Conservation (phyloP, 1,139 yeast species). For the Magnusiomyces magnusii region DNA sequence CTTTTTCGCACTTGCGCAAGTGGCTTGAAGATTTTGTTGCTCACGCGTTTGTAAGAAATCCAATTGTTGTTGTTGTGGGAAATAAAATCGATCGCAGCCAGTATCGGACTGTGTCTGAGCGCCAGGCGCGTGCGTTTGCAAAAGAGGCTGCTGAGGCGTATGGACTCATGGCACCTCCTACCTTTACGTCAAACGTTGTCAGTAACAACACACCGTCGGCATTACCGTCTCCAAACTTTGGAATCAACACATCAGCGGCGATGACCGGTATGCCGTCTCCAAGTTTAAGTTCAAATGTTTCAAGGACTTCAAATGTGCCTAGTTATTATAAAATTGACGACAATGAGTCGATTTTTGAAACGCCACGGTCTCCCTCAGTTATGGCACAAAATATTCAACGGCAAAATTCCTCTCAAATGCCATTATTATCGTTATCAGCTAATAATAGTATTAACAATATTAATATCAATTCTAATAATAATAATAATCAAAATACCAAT, state of each 20-base stretch:
- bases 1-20: constrained; percentile 43
- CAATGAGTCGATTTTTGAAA: not conserved
- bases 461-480: not conserved
- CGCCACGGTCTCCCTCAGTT: not conserved
- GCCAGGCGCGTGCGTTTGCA: constrained; percentile 22
- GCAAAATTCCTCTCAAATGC: not conserved
- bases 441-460: not conserved
- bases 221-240: not conserved
- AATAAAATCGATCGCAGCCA: constrained; percentile 42
- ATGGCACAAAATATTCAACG: not conserved
- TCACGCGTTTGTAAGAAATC: constrained; percentile 44
- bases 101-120: constrained; percentile 18
- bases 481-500: not conserved
- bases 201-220: not conserved
- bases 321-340: not conserved
- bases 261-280: not conserved
- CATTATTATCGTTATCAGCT: not conserved
- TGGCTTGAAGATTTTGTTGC: constrained; percentile 48
- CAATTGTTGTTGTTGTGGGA: constrained; percentile 49
- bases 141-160: not conserved
- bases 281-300: not conserved
- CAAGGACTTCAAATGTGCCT: not conserved
- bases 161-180: not conserved
- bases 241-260: not conserved
- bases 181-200: not conserved